Evolutionary conservation across 306 rosid genomes (phyloP).

Genomic region (Erythrophleum fordii): DNA sequence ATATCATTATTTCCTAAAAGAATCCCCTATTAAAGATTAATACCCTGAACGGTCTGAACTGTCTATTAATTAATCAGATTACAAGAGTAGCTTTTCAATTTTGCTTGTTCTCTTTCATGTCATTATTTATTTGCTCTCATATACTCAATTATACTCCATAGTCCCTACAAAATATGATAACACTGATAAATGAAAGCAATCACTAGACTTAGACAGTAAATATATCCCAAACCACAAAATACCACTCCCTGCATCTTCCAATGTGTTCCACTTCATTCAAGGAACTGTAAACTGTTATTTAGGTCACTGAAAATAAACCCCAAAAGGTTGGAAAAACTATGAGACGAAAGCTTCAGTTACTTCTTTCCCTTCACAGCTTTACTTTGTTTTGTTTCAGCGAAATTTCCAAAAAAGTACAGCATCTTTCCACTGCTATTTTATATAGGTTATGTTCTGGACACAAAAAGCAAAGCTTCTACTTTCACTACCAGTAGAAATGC

Average conservation of each 20-base stretch:
- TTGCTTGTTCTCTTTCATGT: no score
- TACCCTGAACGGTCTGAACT: neutral
- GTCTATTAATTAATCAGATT: neutral
- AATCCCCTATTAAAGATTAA: neutral
- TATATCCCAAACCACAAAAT: neutral
- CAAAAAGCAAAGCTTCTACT: neutral
- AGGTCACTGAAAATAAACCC: neutral
- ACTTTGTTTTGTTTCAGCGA: neutral
- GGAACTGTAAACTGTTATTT: neutral
- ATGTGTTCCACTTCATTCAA: neutral
- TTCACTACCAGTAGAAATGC: neutral
- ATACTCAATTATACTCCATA: no score
- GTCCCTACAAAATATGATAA: neutral
- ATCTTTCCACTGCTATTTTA: neutral
- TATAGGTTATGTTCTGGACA: neutral
- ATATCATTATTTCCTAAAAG: neutral
- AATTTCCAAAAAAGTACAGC: neutral
- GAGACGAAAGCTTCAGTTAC: neutral
- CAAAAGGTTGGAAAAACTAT: neutral
- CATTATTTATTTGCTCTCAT: no score
- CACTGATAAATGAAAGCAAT: neutral
- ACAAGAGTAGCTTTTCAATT: no score
- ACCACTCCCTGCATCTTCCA: neutral
- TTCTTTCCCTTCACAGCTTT: neutral
- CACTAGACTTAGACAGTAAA: neutral